Percentiles rank a stretch among this genome's conserved stretches.
Conservation (phyloP, 163 green algal genomes). For the Trebouxiophyceae sp. region DNA sequence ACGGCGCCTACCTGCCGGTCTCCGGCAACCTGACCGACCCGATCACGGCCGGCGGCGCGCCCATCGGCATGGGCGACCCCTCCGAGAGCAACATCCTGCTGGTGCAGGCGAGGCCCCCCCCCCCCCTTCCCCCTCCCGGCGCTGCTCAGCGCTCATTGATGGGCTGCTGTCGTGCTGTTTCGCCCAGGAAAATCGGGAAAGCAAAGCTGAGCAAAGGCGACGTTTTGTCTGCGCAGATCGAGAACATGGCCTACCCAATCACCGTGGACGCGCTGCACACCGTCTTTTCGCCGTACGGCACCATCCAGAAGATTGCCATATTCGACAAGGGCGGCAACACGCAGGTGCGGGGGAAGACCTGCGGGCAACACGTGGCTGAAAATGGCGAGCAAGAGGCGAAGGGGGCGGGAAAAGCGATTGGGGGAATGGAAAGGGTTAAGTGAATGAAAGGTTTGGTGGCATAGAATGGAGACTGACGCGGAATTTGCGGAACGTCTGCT, state of each 20-base stretch:
- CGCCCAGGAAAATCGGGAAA: too few relatives aligned
- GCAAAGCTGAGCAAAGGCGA: too few relatives aligned
- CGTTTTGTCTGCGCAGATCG: slow-evolving; percentile 48
- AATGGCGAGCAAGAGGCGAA: too few relatives aligned
- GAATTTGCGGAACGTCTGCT: too few relatives aligned
- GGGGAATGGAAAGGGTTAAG: too few relatives aligned
- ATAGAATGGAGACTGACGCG: too few relatives aligned
- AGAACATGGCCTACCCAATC: slow-evolving; percentile 56
- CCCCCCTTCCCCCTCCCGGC: background rate
- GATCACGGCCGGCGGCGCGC: slow-evolving; percentile 5
- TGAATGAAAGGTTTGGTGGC: too few relatives aligned
- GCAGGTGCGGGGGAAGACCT: slow-evolving; percentile 27
- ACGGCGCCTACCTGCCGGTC: slow-evolving; percentile 46
- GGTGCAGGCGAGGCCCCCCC: slow-evolving; percentile 11
- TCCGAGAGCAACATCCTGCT: slow-evolving; percentile 47
- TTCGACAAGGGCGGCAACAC: slow-evolving; percentile 49
- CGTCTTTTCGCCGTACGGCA: slow-evolving; percentile 58
- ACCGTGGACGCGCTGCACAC: slow-evolving; percentile 62
- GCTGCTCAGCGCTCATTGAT: background rate
- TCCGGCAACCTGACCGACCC: slow-evolving; percentile 23
- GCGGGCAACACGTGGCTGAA: too few relatives aligned
- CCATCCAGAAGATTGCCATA: slow-evolving; percentile 59
- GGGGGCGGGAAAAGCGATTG: too few relatives aligned
- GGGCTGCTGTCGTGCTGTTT: background rate
- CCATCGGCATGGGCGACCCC: slow-evolving; percentile 7